A percentile compares a stretch with the other conserved stretches of the same genome.
Conservation (phyloP, 164 flowering plant genomes). For the Liriodendron chinense region DNA sequence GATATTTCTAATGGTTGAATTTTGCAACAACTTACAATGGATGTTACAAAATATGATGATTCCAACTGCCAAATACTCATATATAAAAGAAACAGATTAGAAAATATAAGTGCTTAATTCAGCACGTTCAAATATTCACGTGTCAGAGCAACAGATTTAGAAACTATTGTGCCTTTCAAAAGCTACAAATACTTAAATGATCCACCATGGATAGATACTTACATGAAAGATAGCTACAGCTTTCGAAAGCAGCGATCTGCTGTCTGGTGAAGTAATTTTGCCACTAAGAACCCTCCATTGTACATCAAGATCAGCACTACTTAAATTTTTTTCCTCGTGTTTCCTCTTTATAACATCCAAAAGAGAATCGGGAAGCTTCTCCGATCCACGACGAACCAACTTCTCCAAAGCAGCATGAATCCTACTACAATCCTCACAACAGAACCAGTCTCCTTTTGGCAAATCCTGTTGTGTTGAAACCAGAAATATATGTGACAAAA, state of each 20-base stretch:
- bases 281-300: constrained; percentile 78
- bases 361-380: constrained; percentile 50
- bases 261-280: constrained; percentile 42
- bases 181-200: background rate
- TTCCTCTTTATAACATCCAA: constrained; percentile 43
- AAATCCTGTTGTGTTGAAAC: constrained; percentile 52
- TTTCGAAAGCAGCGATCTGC: constrained; percentile 44
- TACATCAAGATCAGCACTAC: constrained; percentile 38
- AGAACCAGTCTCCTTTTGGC: constrained; percentile 91
- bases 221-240: constrained; percentile 79
- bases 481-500: background rate
- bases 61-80: background rate
- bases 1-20: too few relatives aligned
- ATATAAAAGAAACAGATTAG: background rate
- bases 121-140: background rate
- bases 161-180: background rate
- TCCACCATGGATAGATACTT: constrained; percentile 24
- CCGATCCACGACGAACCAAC: constrained; percentile 42
- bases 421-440: constrained; percentile 52
- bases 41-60: background rate
- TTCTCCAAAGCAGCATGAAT: constrained; percentile 54
- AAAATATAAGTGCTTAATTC: too few relatives aligned
- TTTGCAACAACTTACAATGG: too few relatives aligned
- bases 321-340: constrained; percentile 24
- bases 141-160: background rate